Evolutionary conservation across 164 flowering plant species (phyloP).

Genomic region (Vitis labrusca): DNA sequence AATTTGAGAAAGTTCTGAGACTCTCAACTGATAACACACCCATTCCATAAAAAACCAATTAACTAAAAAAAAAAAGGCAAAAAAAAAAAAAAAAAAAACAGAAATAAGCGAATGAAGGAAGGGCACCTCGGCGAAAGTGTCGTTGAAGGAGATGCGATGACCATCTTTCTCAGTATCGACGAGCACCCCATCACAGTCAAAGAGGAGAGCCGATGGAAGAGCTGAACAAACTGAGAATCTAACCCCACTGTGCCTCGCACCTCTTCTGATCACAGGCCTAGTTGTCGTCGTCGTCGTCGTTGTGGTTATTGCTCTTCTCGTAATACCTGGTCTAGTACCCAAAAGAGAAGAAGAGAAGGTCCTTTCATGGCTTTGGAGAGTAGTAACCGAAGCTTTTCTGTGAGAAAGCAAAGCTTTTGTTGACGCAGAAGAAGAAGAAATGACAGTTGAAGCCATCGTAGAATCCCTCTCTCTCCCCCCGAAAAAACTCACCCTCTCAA

Average conservation of each 20-base stretch:
- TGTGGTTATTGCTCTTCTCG: not conserved
- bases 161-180: conserved; percentile 98
- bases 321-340: conserved; percentile 5
- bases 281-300: not conserved
- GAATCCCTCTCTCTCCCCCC: not conserved
- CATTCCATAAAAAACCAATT: not conserved
- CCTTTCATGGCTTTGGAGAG: conserved; percentile 11
- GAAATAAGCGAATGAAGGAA: not conserved
- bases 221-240: conserved; percentile 44
- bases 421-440: conserved; percentile 19
- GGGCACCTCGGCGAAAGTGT: conserved; percentile 75
- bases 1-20: not conserved
- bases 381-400: conserved; percentile 1
- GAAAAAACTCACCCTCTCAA: not conserved
- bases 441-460: conserved; percentile 24
- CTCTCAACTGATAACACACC: not conserved
- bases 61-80: not conserved
- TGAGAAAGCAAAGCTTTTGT: not conserved
- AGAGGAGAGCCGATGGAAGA: conserved; percentile 84
- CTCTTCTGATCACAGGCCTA: not conserved
- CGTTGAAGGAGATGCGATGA: conserved; percentile 88
- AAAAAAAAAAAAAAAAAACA: not conserved
- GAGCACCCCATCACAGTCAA: conserved; percentile 95
- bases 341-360: conserved; percentile 12
- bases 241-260: conserved; percentile 9